A percentile compares a stretch with the other conserved stretches of the same genome.
phyloP scores from a whole-genome alignment of 306 rosid genomes.

The Glycyrrhiza uralensis region DNA sequence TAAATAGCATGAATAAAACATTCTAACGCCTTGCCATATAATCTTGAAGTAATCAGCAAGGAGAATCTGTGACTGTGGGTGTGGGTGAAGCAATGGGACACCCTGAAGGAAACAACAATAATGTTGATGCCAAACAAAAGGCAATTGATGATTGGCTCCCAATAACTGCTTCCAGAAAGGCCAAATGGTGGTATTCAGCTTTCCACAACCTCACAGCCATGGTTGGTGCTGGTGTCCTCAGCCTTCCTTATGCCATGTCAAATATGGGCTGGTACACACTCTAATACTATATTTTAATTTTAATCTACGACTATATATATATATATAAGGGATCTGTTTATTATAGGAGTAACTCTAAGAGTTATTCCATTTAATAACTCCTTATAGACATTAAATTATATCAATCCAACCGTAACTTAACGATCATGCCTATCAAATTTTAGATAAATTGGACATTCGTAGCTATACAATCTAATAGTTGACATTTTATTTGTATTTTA shows the following conservation, averaged over 20 bases:
- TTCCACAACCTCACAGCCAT: slow-evolving; percentile 90
- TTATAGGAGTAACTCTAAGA: too few species aligned
- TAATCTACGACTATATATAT: too few species aligned
- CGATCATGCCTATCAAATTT: too few species aligned
- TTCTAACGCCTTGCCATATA: neutral
- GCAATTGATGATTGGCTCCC: slow-evolving; percentile 81
- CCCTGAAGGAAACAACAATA: neutral
- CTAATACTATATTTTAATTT: too few species aligned
- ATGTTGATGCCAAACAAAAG: slow-evolving; percentile 23
- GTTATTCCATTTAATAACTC: too few species aligned
- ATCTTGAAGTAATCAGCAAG: neutral
- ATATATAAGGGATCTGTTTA: too few species aligned
- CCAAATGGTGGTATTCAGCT: slow-evolving; percentile 89
- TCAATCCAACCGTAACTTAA: too few species aligned
- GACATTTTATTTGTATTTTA: too few species aligned
- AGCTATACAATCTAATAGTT: neutral
- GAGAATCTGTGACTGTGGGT: neutral
- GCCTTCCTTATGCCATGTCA: slow-evolving; percentile 81
- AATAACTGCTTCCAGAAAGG: slow-evolving; percentile 60
- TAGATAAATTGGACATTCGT: too few species aligned
- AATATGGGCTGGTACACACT: slow-evolving; percentile 85
- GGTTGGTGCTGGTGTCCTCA: slow-evolving; percentile 96
- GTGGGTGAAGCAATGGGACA: neutral
- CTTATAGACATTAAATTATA: too few species aligned
- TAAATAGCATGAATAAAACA: too few species aligned